Evolutionary conservation across 371 early-diverging fungal species (phyloP).

Genomic region (Rhizopus stolonifer): DNA sequence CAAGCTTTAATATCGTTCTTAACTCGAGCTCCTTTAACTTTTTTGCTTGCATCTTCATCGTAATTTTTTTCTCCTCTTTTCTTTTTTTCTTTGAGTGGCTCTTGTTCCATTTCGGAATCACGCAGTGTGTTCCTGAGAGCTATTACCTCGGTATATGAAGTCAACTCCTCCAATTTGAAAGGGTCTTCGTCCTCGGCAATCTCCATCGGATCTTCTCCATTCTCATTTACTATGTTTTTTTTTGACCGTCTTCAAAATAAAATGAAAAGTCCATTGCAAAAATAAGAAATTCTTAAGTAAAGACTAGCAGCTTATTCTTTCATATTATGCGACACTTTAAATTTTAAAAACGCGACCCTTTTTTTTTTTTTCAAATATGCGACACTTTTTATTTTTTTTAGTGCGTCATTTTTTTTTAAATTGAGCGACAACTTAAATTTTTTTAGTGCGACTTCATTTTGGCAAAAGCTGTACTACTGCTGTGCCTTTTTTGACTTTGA

Average conservation of each 20-base stretch:
- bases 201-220: slow-evolving; percentile 13
- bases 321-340: slow-evolving; percentile 2
- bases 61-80: background rate
- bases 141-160: background rate
- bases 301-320: slow-evolving; percentile 3
- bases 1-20: slow-evolving; percentile 11
- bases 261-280: background rate
- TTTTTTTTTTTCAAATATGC: background rate
- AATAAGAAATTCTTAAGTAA: slow-evolving; percentile 4
- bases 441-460: slow-evolving; percentile 1
- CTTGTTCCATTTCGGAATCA: background rate
- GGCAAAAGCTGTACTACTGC: background rate
- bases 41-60: background rate
- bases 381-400: too few relatives aligned
- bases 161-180: slow-evolving; percentile 7
- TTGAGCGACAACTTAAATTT: background rate
- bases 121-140: background rate
- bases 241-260: slow-evolving; percentile 10
- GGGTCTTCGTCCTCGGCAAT: slow-evolving; percentile 12
- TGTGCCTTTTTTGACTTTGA: background rate
- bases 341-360: background rate
- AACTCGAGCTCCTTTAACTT: background rate
- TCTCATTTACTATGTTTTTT: slow-evolving; percentile 12
- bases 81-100: background rate
- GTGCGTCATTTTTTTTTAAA: background rate